These are phyloP conservation scores for Erodium texanum DNA, from an alignment of 441 rosid genomes.

Conservation along the genomic window DNA sequence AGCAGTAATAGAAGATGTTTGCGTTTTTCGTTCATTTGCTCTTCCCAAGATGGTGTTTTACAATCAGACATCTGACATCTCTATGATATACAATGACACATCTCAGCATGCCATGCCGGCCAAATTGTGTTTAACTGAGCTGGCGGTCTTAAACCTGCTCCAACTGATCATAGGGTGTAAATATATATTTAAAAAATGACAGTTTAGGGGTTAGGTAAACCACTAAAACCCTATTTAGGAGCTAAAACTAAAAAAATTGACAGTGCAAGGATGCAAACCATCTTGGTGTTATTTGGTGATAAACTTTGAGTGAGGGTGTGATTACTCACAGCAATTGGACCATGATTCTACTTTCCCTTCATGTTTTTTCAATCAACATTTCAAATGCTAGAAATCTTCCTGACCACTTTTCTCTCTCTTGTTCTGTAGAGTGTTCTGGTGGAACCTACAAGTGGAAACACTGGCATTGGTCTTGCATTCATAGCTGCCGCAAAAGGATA, in stretches of 20 bases:
- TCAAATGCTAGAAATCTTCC: background rate
- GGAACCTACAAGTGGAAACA: constrained; percentile 96
- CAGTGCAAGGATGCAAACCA: no score
- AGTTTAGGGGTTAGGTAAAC: background rate
- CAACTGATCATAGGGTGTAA: background rate
- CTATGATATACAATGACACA: background rate
- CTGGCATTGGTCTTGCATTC: constrained; percentile 95
- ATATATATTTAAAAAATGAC: background rate
- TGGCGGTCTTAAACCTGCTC: background rate
- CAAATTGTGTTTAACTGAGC: background rate
- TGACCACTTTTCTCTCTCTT: constrained; percentile 3
- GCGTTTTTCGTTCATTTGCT: background rate
- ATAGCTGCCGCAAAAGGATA: constrained; percentile 92
- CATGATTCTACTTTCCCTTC: background rate
- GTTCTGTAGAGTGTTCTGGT: constrained; percentile 61
- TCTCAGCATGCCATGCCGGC: background rate
- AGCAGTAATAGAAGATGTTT: background rate
- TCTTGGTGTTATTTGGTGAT: background rate
- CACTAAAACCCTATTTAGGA: background rate
- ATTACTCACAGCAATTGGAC: background rate
- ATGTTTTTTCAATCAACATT: background rate
- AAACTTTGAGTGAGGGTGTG: background rate
- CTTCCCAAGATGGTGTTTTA: background rate
- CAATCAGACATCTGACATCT: background rate
- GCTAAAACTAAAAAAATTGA: background rate